phyloP scores from a whole-genome alignment of 2,329 filamentous ascomycete species.

The Ramichloridium luteum region DNA sequence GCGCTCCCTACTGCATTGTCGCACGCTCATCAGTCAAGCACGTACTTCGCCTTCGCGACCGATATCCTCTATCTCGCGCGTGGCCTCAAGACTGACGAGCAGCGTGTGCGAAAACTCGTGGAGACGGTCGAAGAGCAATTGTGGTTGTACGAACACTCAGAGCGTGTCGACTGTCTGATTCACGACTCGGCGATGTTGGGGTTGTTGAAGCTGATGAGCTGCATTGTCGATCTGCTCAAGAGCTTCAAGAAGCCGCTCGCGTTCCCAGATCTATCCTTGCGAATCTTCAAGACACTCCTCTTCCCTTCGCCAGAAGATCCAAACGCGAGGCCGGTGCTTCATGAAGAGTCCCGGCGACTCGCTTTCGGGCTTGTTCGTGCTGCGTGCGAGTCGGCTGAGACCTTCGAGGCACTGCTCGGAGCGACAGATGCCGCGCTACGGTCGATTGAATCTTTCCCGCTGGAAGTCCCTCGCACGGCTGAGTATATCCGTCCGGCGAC shows the following conservation, averaged over 20 bases:
- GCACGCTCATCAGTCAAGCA: slow-evolving; percentile 3
- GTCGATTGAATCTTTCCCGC: background rate
- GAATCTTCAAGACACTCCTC: slow-evolving; percentile 17
- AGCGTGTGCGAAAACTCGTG: slow-evolving; percentile 12
- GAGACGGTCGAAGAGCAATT: slow-evolving; percentile 9
- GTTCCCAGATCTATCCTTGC: slow-evolving; percentile 13
- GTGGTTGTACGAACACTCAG: slow-evolving; percentile 15
- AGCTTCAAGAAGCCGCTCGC: slow-evolving; percentile 21
- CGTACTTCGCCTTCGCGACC: slow-evolving; percentile 14
- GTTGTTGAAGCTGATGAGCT: slow-evolving; percentile 29
- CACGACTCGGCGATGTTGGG: slow-evolving; percentile 16
- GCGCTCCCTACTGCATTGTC: slow-evolving; percentile 14
- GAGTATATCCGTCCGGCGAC: slow-evolving; percentile 29
- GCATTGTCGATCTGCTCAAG: slow-evolving; percentile 19
- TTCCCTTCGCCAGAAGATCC: slow-evolving; percentile 12
- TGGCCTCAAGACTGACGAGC: slow-evolving; percentile 10
- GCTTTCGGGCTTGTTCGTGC: slow-evolving; percentile 16
- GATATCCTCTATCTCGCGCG: slow-evolving; percentile 10
- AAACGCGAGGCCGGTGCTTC: slow-evolving; percentile 9
- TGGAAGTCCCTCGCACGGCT: slow-evolving; percentile 22
- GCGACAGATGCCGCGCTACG: slow-evolving; percentile 8
- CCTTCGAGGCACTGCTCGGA: slow-evolving; percentile 10
- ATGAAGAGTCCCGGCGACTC: slow-evolving; percentile 10
- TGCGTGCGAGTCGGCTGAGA: slow-evolving; percentile 10
- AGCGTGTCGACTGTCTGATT: slow-evolving; percentile 14